Conservation (phyloP, 257 asterid species). For the Parsonsia alboflavescens region DNA sequence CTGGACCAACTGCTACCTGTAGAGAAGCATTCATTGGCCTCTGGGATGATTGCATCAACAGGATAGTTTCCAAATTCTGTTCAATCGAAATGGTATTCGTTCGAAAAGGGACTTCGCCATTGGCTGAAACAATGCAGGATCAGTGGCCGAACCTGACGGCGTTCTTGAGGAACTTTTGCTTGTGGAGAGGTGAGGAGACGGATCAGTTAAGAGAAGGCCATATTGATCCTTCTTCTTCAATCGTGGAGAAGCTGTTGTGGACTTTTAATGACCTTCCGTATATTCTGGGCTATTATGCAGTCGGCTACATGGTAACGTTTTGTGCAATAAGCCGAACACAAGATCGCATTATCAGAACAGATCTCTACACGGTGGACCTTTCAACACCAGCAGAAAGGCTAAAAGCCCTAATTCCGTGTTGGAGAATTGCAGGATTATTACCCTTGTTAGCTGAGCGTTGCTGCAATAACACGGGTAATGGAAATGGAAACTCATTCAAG, state of each 20-base stretch:
- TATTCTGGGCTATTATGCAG: slow-evolving; percentile 40
- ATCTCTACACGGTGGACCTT: slow-evolving; percentile 38
- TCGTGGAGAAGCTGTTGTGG: slow-evolving; percentile 41
- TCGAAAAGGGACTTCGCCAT: slow-evolving; percentile 23
- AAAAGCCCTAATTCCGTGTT: slow-evolving; percentile 41
- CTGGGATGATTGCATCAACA: slow-evolving; percentile 48
- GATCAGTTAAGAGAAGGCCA: slow-evolving; percentile 41
- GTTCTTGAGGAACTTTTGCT: slow-evolving; percentile 32
- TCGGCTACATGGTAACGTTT: slow-evolving; percentile 36
- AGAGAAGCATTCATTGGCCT: slow-evolving; percentile 39
- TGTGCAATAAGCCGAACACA: slow-evolving; percentile 41
- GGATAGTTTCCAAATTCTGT: slow-evolving; percentile 34
- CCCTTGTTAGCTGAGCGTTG: slow-evolving; percentile 38
- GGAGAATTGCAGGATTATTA: slow-evolving; percentile 40
- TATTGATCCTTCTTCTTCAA: slow-evolving; percentile 31
- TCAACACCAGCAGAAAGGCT: slow-evolving; percentile 33
- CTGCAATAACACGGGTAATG: neutral
- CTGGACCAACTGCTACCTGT: slow-evolving; percentile 15
- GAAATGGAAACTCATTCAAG: slow-evolving; percentile 7
- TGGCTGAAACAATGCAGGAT: slow-evolving; percentile 29
- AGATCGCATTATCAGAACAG: slow-evolving; percentile 36
- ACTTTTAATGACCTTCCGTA: slow-evolving; percentile 38
- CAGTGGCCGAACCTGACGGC: slow-evolving; percentile 43
- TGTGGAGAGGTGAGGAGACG: slow-evolving; percentile 50
- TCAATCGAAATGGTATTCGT: slow-evolving; percentile 35